These are phyloP conservation scores for Cochlearia excelsa DNA, from an alignment of 345 rosid species.

Conservation along the genomic window DNA sequence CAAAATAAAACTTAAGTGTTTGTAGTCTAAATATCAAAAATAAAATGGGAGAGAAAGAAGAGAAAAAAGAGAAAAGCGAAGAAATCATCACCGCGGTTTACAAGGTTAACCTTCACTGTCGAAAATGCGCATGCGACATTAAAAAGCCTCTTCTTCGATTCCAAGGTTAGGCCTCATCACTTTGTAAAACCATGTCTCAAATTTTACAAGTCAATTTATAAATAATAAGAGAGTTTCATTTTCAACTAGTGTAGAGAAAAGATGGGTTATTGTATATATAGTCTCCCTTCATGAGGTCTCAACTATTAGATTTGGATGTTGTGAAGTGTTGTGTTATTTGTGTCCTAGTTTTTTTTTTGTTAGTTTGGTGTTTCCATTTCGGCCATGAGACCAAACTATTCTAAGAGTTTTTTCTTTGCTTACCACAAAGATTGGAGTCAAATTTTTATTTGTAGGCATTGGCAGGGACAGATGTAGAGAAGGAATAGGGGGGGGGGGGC, in stretches of 20 bases:
- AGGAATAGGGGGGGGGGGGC: no score
- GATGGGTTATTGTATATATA: background rate
- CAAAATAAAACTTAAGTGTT: background rate
- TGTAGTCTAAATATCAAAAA: background rate
- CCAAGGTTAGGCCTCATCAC: constrained; percentile 28
- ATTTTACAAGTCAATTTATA: background rate
- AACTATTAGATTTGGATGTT: background rate
- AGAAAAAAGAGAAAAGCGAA: constrained; percentile 39
- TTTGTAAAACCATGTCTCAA: background rate
- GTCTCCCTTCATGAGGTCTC: constrained; percentile 12
- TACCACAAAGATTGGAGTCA: no score
- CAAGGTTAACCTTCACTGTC: constrained; percentile 83
- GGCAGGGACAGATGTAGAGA: no score
- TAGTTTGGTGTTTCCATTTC: no score
- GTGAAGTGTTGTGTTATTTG: no score
- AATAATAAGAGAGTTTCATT: background rate
- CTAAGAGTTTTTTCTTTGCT: no score
- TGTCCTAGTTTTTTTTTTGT: no score
- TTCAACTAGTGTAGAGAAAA: constrained; percentile 12
- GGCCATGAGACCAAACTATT: no score
- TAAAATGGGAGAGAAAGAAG: constrained; percentile 42
- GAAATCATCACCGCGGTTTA: constrained; percentile 55
- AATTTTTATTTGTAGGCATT: no score
- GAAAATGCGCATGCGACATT: constrained; percentile 59
- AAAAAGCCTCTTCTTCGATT: constrained; percentile 57